These are phyloP conservation scores for Stygiomarasmius scandens DNA, from an alignment of 1,284 basidiomycete genomes.

Conservation along the genomic window DNA sequence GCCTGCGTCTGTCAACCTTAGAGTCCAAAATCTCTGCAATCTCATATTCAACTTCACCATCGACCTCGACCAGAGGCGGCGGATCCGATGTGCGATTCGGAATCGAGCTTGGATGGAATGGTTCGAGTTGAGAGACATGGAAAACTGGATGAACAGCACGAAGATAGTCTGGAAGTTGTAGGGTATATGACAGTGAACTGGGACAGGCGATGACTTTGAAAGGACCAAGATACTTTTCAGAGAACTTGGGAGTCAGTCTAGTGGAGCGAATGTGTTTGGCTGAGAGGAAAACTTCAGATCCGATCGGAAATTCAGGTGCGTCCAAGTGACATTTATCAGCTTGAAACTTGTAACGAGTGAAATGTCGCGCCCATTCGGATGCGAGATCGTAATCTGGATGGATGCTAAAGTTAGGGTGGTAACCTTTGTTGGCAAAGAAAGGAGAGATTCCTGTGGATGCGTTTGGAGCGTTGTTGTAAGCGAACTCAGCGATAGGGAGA, in stretches of 20 bases:
- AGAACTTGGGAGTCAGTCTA: slow-evolving; percentile 34
- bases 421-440: slow-evolving; percentile 9
- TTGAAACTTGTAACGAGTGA: not conserved
- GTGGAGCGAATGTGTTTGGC: slow-evolving; percentile 9
- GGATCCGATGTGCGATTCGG: slow-evolving; percentile 22
- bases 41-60: slow-evolving; percentile 24
- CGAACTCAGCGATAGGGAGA: slow-evolving; percentile 40
- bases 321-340: not conserved
- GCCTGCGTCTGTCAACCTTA: slow-evolving; percentile 11
- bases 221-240: slow-evolving; percentile 30
- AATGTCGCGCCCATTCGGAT: not conserved
- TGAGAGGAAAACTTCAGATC: slow-evolving; percentile 1
- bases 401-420: not conserved
- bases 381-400: not conserved
- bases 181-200: not conserved
- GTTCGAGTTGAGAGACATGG: slow-evolving; percentile 6
- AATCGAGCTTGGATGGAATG: slow-evolving; percentile 7
- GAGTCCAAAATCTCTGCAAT: slow-evolving; percentile 30
- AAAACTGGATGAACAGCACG: not conserved
- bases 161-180: slow-evolving; percentile 4
- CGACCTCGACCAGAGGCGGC: slow-evolving; percentile 28
- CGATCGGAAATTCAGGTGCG: not conserved
- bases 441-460: slow-evolving; percentile 7
- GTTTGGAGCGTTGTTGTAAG: slow-evolving; percentile 36
- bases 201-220: slow-evolving; percentile 26